A percentile compares a stretch with the other conserved stretches of the same genome.
Evolutionary conservation across 2,329 filamentous ascomycete species (phyloP).

Genomic region (Diaporthe velutina): DNA sequence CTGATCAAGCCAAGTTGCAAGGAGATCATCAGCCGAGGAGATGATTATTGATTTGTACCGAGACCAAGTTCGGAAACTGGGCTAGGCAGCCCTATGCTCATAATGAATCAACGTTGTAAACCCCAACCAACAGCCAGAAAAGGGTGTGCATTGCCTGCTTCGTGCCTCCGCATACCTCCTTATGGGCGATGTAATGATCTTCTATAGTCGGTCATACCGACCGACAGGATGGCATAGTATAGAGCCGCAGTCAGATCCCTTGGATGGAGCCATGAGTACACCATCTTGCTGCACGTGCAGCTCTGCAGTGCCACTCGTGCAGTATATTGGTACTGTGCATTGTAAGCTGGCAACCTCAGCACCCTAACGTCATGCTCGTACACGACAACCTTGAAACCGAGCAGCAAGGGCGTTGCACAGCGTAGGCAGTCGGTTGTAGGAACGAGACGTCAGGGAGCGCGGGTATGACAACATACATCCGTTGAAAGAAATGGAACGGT

Average conservation of each 20-base stretch:
- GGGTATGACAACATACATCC: slow-evolving; percentile 6
- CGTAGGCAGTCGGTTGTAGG: background rate
- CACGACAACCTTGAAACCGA: background rate
- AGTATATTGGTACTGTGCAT: background rate
- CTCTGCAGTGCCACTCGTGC: background rate
- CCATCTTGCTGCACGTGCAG: background rate
- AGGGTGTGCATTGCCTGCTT: background rate
- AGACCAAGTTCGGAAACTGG: background rate
- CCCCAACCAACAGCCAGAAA: background rate
- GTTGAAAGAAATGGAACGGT: background rate
- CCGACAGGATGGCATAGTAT: background rate
- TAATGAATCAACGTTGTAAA: slow-evolving; percentile 7
- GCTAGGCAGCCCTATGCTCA: slow-evolving; percentile 2
- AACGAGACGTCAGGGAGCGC: background rate
- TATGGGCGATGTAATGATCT: too few species aligned
- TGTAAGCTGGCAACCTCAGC: too few species aligned
- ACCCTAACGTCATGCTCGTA: background rate
- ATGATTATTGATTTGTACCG: slow-evolving; percentile 75
- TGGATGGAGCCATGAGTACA: too few species aligned
- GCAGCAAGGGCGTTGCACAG: background rate
- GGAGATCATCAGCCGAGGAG: slow-evolving; percentile 87
- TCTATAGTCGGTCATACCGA: background rate
- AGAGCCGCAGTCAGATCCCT: background rate
- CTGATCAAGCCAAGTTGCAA: slow-evolving; percentile 84
- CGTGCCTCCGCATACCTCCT: background rate